A percentile compares a stretch with the other conserved stretches of the same genome.
These are phyloP conservation scores for Rasamsonia emersonii DNA, from an alignment of 2,329 filamentous ascomycete species.

Conservation along the genomic window DNA sequence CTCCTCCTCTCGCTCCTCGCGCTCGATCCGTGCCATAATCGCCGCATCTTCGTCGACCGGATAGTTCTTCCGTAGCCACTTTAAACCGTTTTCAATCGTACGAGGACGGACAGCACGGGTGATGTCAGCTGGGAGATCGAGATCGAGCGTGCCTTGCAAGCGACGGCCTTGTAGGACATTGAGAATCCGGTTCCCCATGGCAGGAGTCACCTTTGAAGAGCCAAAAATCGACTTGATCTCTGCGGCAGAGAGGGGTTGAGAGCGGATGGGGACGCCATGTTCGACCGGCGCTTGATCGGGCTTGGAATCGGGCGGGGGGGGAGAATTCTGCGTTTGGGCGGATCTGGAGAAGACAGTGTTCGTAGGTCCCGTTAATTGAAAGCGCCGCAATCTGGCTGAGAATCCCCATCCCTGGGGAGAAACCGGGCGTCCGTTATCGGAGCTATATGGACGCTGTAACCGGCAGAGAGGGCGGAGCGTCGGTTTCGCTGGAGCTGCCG, in stretches of 20 bases:
- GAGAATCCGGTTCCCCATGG: conserved; percentile 29
- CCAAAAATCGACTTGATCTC: conserved; percentile 31
- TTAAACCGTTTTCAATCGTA: conserved; percentile 27
- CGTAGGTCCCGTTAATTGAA: conserved; percentile 1
- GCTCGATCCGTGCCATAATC: conserved; percentile 36
- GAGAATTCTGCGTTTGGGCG: conserved; percentile 3
- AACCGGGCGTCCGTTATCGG: not conserved
- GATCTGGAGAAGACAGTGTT: conserved; percentile 2
- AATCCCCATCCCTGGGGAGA: conserved; percentile 1
- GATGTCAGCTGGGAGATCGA: conserved; percentile 34
- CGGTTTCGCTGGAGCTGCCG: not conserved
- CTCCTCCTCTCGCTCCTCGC: conserved; percentile 30
- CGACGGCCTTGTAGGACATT: conserved; percentile 36
- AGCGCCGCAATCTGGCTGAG: conserved; percentile 1
- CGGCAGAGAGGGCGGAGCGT: not conserved
- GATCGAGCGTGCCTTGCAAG: conserved; percentile 36
- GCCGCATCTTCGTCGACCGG: conserved; percentile 42
- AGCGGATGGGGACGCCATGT: conserved; percentile 19
- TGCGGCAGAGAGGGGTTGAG: conserved; percentile 21
- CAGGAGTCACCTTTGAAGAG: conserved; percentile 16
- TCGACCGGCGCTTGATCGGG: conserved; percentile 11
- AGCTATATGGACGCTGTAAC: not conserved
- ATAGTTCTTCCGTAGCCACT: conserved; percentile 34
- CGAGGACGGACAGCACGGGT: conserved; percentile 21
- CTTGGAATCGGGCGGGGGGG: conserved; percentile 4